Evolutionary conservation across 768 basidiomycete species (phyloP), one percentile per base, ranked within the genome.

Genomic region (Fomitopsis pulvina): DNA sequence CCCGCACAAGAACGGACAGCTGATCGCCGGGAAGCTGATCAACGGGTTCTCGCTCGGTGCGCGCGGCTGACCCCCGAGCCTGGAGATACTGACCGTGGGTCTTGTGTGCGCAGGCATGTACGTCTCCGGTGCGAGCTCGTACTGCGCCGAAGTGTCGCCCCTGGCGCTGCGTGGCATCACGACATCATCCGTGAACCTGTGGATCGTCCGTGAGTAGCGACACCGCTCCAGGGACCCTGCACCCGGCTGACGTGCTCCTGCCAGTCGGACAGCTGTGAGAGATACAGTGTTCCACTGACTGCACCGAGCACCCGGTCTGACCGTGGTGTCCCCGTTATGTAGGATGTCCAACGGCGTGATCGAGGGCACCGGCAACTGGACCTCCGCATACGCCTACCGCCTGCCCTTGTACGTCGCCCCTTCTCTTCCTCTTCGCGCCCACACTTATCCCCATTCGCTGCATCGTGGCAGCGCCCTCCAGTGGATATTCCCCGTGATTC

Each of bases 271-370:
- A 47, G 24, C 24, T 47, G 45, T 47, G 28, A 32, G 45, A 34
- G 10, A 9, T 41, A 9, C 8, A 21, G n/a, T n/a, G n/a, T n/a
- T n/a, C n/a, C n/a, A n/a, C n/a, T n/a, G n/a, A n/a, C n/a, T n/a
- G n/a, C n/a, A n/a, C n/a, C n/a, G n/a, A n/a, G n/a, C n/a, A n/a
- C n/a, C n/a, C n/a, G n/a, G n/a, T n/a, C n/a, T n/a, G n/a, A n/a
- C n/a, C n/a, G n/a, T n/a, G n/a, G n/a, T n/a, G n/a, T n/a, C n/a
- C n/a, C 63, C 65, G 58, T 66, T 82, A 11, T 81, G 81, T 64
- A 84, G 85, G 56, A 85, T 83, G 0, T 72, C 81, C 51, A 85
- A 85, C 57, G 85, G 83, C 54, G 72, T 85, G 28, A 73, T 83
- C 39, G 79, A 83, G 32, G 45, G 45, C 45, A 47, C 45, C 11